Percentiles rank a stretch among this genome's conserved stretches.
Evolutionary conservation across 177 flowering plant genomes (phyloP).

Genomic region (Vitis hybrid): DNA sequence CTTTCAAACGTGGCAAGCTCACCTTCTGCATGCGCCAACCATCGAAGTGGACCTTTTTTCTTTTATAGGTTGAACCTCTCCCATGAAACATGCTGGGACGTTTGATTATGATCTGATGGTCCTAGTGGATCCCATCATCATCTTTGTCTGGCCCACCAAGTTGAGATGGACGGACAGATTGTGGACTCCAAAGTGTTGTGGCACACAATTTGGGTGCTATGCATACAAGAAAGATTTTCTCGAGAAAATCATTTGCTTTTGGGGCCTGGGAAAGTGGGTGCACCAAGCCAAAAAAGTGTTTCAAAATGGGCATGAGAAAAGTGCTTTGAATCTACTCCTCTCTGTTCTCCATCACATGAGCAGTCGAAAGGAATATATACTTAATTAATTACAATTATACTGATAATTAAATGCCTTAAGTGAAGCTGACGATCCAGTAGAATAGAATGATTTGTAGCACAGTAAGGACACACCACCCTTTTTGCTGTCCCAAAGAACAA

Average conservation of each 20-base stretch:
- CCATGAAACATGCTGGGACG: neutral
- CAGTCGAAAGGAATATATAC: neutral
- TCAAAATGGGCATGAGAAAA: neutral
- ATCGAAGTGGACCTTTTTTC: too few species aligned
- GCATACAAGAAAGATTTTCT: neutral
- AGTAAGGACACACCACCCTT: neutral
- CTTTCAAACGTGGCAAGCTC: neutral
- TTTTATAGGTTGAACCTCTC: too few species aligned
- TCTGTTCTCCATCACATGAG: neutral
- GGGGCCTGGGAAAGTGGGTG: neutral
- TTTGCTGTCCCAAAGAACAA: neutral
- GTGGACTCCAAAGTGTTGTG: too few species aligned
- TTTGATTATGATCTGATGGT: too few species aligned
- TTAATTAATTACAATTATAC: neutral
- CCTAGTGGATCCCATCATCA: too few species aligned
- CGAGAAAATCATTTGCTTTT: neutral
- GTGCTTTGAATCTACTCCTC: neutral
- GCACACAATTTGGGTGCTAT: neutral
- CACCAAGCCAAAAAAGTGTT: neutral
- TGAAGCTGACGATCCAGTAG: neutral
- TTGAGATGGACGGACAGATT: too few species aligned
- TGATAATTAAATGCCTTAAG: neutral
- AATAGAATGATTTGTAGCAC: neutral
- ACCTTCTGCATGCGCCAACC: conserved; percentile 8
- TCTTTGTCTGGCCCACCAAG: too few species aligned